Evolutionary conservation across 768 basidiomycete genomes (phyloP), one percentile per base, ranked within the genome.

Genomic region (Tricholoma sp.): DNA sequence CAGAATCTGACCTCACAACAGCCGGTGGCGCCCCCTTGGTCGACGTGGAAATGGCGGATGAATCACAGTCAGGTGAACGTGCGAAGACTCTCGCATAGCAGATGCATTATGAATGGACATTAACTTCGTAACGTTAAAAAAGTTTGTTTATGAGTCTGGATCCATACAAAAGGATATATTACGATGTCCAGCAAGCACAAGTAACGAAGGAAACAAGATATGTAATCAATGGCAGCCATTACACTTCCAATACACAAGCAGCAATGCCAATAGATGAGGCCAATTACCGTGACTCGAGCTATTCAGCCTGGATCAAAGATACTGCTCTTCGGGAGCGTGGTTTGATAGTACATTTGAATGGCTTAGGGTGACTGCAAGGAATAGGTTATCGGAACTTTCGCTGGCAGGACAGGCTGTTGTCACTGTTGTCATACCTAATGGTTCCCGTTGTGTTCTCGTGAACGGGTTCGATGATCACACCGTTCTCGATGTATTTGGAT

Each of bases 311-410:
- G 50, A 85, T 83, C 32, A 85, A 65, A 18, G 79, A 74, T 47
- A 81, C 64, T 10, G 84, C 81, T 62, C 77, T 80, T 53, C 79
- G 77, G 2, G 83, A 85, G 19, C 85, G 79, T n/a, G 85, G 84
- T 63, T 72, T 80, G 60, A 86, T 76, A 18, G 74, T 67, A 61
- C 85, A 86, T 61, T 79, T 77, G 72, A 83, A 86, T 16, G 85
- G 79, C 60, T 79, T 80, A 4, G 84, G 85, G 60, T 85, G 85
- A 64, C 85, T 78, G 57, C 47, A n/a, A 62, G 9, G 18, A 24
- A 52, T 11, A 27, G 16, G 9, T 43, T 31, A 31, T 29, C 16
- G 8, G 50, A 55, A 57, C 19, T 41, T 55, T 58, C 43, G 39
- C 50, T 49, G 27, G 12, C 16, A n/a, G 37, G 8, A 50, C 43